A percentile compares a stretch with the other conserved stretches of the same genome.
phyloP scores from a whole-genome alignment of 2,329 filamentous ascomycete species.

The Colletotrichum tabaci region DNA sequence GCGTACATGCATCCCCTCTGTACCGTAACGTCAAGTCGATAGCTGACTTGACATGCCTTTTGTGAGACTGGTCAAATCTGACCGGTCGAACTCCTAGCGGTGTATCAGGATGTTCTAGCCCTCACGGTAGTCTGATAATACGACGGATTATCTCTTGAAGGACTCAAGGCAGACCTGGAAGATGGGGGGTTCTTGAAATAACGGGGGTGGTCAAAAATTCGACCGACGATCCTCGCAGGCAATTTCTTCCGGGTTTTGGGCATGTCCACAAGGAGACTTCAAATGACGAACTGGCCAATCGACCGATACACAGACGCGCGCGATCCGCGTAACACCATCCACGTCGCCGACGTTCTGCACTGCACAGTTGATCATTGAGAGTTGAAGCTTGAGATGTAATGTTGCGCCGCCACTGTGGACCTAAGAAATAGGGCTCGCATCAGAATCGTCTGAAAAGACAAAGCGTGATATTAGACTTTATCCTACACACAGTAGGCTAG shows the following conservation, averaged over 20 bases:
- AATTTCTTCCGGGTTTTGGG: conserved; percentile 53
- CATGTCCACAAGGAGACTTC: conserved; percentile 57
- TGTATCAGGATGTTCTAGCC: conserved; percentile 60
- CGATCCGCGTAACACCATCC: too few relatives aligned
- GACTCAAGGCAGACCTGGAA: conserved; percentile 63
- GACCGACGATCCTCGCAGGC: background rate
- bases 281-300: conserved; percentile 27
- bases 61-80: conserved; percentile 43
- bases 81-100: conserved; percentile 60
- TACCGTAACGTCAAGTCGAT: conserved; percentile 17
- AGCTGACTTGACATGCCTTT: conserved; percentile 1
- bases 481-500: too few relatives aligned
- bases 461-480: too few relatives aligned
- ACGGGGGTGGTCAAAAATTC: background rate
- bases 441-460: background rate
- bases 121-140: conserved; percentile 55
- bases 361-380: background rate
- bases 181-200: conserved; percentile 58
- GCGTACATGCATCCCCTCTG: conserved; percentile 6
- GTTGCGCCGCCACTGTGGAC: background rate
- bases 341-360: background rate
- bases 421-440: background rate
- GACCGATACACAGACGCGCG: too few relatives aligned
- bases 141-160: conserved; percentile 57
- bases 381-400: background rate